phyloP scores from a whole-genome alignment of 345 rosid species.

The Anacardium occidentale region DNA sequence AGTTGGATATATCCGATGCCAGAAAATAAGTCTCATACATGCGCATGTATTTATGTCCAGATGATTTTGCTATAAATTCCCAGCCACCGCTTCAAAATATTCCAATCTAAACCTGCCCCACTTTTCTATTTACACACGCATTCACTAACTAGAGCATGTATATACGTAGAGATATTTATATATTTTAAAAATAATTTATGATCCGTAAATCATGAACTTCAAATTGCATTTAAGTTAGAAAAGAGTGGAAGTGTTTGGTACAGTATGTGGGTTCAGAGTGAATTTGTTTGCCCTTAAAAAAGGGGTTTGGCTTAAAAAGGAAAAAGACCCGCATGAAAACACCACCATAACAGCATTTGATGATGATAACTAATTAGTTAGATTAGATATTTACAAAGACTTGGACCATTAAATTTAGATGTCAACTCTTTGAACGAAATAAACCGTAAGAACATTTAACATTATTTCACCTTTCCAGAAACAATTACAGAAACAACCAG shows the following conservation, averaged over 20 bases:
- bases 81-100: slow-evolving; percentile 27
- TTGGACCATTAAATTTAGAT: slow-evolving; percentile 23
- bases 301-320: slow-evolving; percentile 20
- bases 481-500: slow-evolving; percentile 18
- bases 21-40: slow-evolving; percentile 25
- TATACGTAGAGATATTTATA: too few species aligned
- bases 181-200: not conserved
- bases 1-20: slow-evolving; percentile 22
- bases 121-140: slow-evolving; percentile 8
- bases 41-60: slow-evolving; percentile 10
- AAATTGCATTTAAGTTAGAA: slow-evolving; percentile 12
- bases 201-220: not conserved
- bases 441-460: slow-evolving; percentile 17
- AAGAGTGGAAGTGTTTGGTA: slow-evolving; percentile 2
- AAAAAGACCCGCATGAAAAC: slow-evolving; percentile 25
- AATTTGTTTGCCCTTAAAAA: not conserved
- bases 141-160: not conserved
- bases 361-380: slow-evolving; percentile 22
- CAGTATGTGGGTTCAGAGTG: slow-evolving; percentile 3
- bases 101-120: slow-evolving; percentile 20
- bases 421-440: slow-evolving; percentile 24
- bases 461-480: slow-evolving; percentile 29
- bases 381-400: slow-evolving; percentile 4
- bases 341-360: slow-evolving; percentile 16
- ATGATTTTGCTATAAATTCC: slow-evolving; percentile 25